These are phyloP conservation scores for Lachancea sp. DNA, from an alignment of 805 yeast species.

Conservation along the genomic window DNA sequence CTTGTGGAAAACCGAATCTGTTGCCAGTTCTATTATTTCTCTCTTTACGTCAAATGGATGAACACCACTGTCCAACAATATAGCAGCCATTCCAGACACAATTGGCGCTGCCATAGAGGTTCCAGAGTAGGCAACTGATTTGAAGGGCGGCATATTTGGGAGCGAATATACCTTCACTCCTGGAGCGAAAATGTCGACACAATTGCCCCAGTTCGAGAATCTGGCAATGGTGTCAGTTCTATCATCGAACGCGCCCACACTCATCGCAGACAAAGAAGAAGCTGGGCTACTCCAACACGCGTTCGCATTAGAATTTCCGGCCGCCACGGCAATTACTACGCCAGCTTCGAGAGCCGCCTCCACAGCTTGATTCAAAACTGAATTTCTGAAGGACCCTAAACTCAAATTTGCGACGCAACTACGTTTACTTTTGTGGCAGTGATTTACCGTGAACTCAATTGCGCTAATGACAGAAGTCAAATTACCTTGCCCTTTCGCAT, in stretches of 20 bases:
- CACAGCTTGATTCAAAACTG: slow-evolving; percentile 66
- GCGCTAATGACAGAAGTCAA: slow-evolving; percentile 60
- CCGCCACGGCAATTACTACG: slow-evolving; percentile 68
- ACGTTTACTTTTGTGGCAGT: slow-evolving; percentile 34
- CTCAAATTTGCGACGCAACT: slow-evolving; percentile 73
- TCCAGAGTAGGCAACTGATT: slow-evolving; percentile 45
- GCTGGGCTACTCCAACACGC: slow-evolving; percentile 89
- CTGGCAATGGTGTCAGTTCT: slow-evolving; percentile 59
- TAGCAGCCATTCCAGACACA: slow-evolving; percentile 60
- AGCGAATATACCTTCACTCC: slow-evolving; percentile 66
- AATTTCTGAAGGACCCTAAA: slow-evolving; percentile 65
- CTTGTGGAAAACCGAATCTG: slow-evolving; percentile 42
- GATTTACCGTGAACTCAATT: slow-evolving; percentile 61
- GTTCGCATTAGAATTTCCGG: slow-evolving; percentile 73
- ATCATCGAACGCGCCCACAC: slow-evolving; percentile 89
- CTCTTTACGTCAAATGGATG: slow-evolving; percentile 37
- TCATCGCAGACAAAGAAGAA: slow-evolving; percentile 59
- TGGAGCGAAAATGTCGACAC: slow-evolving; percentile 81
- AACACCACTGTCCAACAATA: slow-evolving; percentile 48
- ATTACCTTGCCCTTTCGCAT: slow-evolving; percentile 62
- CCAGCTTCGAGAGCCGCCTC: slow-evolving; percentile 71
- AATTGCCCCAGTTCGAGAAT: slow-evolving; percentile 90
- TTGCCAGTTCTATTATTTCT: slow-evolving; percentile 40
- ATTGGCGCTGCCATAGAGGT: slow-evolving; percentile 80
- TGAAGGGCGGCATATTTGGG: slow-evolving; percentile 27